Evolutionary conservation across 805 yeast genomes (phyloP).

Genomic region (Brettanomyces anomalus): DNA sequence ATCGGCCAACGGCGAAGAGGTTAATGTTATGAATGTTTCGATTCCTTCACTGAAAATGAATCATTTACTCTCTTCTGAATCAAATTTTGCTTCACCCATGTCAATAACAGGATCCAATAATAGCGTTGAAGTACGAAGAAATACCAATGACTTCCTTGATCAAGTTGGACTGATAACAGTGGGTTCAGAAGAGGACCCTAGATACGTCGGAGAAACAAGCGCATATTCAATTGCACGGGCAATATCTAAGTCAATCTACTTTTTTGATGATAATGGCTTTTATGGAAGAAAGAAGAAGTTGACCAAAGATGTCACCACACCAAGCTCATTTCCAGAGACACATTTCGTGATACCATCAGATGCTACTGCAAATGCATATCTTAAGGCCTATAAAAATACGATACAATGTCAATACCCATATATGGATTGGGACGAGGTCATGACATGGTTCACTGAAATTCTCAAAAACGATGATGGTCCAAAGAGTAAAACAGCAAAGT

Average conservation of each 20-base stretch:
- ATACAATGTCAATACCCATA: conserved; percentile 30
- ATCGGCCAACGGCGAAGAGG: not conserved
- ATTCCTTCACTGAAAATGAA: not conserved
- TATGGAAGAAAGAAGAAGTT: not conserved
- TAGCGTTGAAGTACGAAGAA: no score
- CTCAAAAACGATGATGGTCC: conserved; percentile 6
- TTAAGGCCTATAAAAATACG: conserved; percentile 18
- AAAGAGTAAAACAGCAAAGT: conserved; percentile 4
- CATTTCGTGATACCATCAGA: not conserved
- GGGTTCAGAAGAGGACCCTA: conserved; percentile 22
- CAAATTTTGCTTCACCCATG: not conserved
- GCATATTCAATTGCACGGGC: conserved; percentile 26
- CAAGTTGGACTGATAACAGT: conserved; percentile 24
- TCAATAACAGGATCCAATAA: conserved; percentile 1
- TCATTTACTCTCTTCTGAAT: not conserved
- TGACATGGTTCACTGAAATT: conserved; percentile 14
- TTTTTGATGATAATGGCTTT: conserved; percentile 2
- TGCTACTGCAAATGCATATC: conserved; percentile 7
- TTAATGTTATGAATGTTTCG: not conserved
- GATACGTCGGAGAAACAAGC: conserved; percentile 24
- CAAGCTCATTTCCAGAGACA: not conserved
- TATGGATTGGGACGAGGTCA: conserved; percentile 22
- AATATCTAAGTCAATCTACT: conserved; percentile 18
- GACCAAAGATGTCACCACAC: not conserved
- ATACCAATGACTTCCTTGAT: conserved; percentile 11